Conservation (phyloP, 73 alveolate genomes). For the Stentor roeselii region DNA sequence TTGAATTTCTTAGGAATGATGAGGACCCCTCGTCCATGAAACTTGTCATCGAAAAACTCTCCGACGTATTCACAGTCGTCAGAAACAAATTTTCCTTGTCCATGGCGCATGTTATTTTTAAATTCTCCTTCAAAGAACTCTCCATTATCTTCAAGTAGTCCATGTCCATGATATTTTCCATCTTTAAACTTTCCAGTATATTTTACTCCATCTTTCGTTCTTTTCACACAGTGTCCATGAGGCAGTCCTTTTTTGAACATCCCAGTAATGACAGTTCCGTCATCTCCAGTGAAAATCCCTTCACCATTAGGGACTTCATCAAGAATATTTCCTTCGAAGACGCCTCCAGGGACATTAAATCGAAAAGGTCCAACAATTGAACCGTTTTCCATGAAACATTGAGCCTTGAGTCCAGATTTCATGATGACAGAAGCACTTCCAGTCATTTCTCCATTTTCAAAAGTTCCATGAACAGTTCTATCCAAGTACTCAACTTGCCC, state of each 20-base stretch:
- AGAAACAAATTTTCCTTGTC: background rate
- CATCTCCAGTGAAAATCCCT: background rate
- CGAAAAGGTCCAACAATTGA: no score
- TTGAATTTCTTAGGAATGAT: background rate
- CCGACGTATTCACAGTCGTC: background rate
- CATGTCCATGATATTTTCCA: background rate
- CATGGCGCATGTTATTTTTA: background rate
- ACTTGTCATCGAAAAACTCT: background rate
- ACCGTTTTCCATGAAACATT: background rate
- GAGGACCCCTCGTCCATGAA: constrained; percentile 11
- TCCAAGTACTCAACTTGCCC: background rate
- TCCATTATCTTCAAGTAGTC: background rate
- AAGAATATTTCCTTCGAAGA: background rate
- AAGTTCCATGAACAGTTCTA: background rate
- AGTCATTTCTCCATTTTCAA: background rate
- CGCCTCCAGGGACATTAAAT: background rate
- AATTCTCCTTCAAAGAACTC: constrained; percentile 25
- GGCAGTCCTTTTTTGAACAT: background rate
- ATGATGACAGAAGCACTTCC: background rate
- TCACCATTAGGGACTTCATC: background rate
- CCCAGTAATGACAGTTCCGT: background rate
- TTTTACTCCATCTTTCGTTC: background rate
- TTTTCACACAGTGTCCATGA: background rate
- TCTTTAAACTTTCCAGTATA: constrained; percentile 20
- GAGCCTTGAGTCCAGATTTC: background rate